phyloP scores from a whole-genome alignment of 306 rosid genomes.

The Spatholobus suberectus region DNA sequence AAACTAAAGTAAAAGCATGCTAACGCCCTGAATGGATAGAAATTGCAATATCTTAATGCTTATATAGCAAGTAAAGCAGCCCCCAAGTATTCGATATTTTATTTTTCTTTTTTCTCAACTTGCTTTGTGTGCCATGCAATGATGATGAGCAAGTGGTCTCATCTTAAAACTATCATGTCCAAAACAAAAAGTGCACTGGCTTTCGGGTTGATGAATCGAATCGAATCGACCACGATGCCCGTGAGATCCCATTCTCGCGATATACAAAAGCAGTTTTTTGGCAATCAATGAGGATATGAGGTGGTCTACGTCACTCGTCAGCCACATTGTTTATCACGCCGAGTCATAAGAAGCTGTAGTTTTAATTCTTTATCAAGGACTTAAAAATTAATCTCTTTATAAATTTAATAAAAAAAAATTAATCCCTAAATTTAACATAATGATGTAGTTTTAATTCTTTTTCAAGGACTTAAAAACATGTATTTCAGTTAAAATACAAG shows the following conservation, averaged over 20 bases:
- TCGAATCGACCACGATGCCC: not conserved
- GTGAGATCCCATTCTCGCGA: not conserved
- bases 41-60: slow-evolving; percentile 2
- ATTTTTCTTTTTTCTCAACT: not conserved
- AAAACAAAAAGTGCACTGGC: slow-evolving; percentile 3
- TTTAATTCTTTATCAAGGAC: too few species aligned
- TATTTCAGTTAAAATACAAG: too few species aligned
- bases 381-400: too few species aligned
- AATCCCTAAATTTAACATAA: too few species aligned
- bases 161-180: not conserved
- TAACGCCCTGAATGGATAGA: not conserved
- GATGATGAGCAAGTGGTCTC: slow-evolving; percentile 7
- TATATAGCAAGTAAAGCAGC: not conserved
- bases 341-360: not conserved
- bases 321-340: not conserved
- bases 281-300: not conserved
- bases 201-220: not conserved
- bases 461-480: too few species aligned
- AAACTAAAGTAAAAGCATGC: not conserved
- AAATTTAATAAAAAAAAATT: too few species aligned
- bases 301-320: too few species aligned
- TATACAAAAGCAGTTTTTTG: not conserved
- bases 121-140: not conserved
- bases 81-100: not conserved
- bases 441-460: too few species aligned